Percentiles rank a stretch among this genome's conserved stretches.
These are phyloP conservation scores for Dothiorella sarmentorum DNA, from an alignment of 2,329 filamentous ascomycete genomes.

Conservation along the genomic window DNA sequence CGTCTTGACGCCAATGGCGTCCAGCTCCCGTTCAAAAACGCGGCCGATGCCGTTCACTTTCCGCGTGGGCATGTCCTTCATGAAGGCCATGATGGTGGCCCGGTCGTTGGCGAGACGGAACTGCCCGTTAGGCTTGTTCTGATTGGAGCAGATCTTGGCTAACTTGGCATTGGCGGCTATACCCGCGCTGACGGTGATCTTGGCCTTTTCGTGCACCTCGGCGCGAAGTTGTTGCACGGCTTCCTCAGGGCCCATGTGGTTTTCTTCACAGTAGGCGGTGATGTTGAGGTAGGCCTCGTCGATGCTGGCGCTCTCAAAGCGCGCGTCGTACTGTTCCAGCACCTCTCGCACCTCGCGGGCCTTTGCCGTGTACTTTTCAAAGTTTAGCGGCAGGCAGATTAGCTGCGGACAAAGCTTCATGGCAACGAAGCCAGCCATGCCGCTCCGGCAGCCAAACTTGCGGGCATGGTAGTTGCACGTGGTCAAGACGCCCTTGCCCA, in stretches of 20 bases:
- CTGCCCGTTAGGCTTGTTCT: constrained; percentile 95
- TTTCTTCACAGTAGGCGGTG: constrained; percentile 72
- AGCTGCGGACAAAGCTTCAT: constrained; percentile 89
- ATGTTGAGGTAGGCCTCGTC: constrained; percentile 97
- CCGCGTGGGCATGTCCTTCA: constrained; percentile 75
- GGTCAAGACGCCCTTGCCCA: constrained; percentile 69
- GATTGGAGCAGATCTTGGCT: constrained; percentile 92
- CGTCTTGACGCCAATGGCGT: constrained; percentile 80
- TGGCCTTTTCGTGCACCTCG: constrained; percentile 71
- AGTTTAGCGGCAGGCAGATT: constrained; percentile 78
- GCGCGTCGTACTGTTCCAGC: constrained; percentile 79
- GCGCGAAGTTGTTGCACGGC: constrained; percentile 73
- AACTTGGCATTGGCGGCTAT: constrained; percentile 91
- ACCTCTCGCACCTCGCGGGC: constrained; percentile 82
- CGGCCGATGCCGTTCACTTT: constrained; percentile 96
- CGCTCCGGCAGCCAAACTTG: constrained; percentile 84
- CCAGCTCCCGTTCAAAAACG: constrained; percentile 86
- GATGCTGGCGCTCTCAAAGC: constrained; percentile 90
- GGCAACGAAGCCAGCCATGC: constrained; percentile 95
- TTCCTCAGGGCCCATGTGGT: constrained; percentile 66
- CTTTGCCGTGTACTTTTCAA: constrained; percentile 86
- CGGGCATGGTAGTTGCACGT: constrained; percentile 86
- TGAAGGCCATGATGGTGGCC: constrained; percentile 75
- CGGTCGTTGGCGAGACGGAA: constrained; percentile 72
- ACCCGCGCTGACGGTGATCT: constrained; percentile 87